A percentile compares a stretch with the other conserved stretches of the same genome.
These are phyloP conservation scores for Priceomyces carsonii DNA, from an alignment of 805 yeast genomes.

Conservation along the genomic window DNA sequence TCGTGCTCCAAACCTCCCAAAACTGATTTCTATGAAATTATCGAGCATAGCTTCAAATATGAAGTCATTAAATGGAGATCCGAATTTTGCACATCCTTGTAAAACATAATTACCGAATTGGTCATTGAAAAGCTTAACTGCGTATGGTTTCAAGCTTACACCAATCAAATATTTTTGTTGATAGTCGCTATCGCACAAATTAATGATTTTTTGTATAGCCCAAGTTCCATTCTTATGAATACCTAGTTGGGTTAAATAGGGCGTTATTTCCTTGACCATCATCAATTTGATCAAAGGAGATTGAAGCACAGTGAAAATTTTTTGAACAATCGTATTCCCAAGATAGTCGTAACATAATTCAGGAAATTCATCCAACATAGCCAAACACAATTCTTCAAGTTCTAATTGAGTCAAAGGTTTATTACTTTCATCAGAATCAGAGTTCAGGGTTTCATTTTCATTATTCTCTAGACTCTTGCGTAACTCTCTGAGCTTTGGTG, in stretches of 20 bases:
- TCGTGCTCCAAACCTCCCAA: conserved; percentile 91
- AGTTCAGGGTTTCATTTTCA: conserved; percentile 19
- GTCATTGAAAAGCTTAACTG: conserved; percentile 85
- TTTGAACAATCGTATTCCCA: conserved; percentile 95
- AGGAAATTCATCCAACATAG: conserved; percentile 86
- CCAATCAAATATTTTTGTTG: conserved; percentile 61
- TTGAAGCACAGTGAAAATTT: conserved; percentile 68
- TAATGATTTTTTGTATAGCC: conserved; percentile 97
- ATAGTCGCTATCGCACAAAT: conserved; percentile 54
- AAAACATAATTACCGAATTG: conserved; percentile 96
- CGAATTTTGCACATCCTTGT: conserved; percentile 91
- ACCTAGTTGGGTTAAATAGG: conserved; percentile 86
- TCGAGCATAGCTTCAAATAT: conserved; percentile 81
- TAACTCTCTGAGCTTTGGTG: conserved; percentile 84
- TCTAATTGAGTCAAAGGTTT: conserved; percentile 49
- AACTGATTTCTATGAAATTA: conserved; percentile 77
- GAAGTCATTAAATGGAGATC: conserved; percentile 84
- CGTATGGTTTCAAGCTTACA: conserved; percentile 71
- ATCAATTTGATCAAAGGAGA: conserved; percentile 72
- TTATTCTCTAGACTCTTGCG: conserved; percentile 56
- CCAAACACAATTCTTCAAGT: conserved; percentile 77
- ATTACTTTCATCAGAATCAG: conserved; percentile 10
- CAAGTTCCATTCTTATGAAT: conserved; percentile 98
- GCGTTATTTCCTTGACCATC: conserved; percentile 76
- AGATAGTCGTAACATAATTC: conserved; percentile 89